Evolutionary conservation across 2,329 filamentous ascomycete genomes (phyloP), one percentile per base, ranked within the genome.

Genomic region (Fusarium proliferatum): DNA sequence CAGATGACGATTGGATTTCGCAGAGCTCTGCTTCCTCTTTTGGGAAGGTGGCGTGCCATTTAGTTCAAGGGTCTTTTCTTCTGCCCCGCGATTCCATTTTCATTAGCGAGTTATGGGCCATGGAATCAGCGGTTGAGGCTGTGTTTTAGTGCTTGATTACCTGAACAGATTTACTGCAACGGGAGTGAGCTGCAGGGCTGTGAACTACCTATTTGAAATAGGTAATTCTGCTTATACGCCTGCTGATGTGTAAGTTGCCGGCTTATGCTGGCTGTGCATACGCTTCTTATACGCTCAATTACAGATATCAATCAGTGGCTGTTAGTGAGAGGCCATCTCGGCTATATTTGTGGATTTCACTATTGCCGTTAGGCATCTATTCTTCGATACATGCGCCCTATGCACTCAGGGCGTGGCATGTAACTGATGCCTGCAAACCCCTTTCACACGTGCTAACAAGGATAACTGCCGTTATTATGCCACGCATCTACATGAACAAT

Each of bases 1-100:
- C 51, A 52, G 67, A 77, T 77, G 75, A 77, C 75, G 75, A 76
- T 73, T 65, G 63, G 72, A 75, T 67, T 58, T 19, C n/a, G 34
- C 58, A 60, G 61, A 72, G 65, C 58, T 70, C 36, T 73, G 60
- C 64, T 76, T 64, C 71, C 75, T 60, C 49, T 72, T 69, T 74
- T 61, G 30, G 75, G 73, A 66, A 69, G 61, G 53, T 53, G 64
- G 64, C 56, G 41, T 58, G 43, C 30, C 30, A 12, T 33, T 33
- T 49, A 43, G 46, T 53, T 61, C 43, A 66, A 64, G 62, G 71
- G 67, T 61, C 55, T 53, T 33, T 10, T 45, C 33, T 55, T 62
- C 15, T 68, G 62, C 63, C 69, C 69, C 68, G 45, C 69, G 60
- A 28, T 55, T 43, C 33, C 33, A 13, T 33, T 48, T 38, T 48